phyloP scores from a whole-genome alignment of 2,329 filamentous ascomycete species.

The Fusarium sp. region DNA sequence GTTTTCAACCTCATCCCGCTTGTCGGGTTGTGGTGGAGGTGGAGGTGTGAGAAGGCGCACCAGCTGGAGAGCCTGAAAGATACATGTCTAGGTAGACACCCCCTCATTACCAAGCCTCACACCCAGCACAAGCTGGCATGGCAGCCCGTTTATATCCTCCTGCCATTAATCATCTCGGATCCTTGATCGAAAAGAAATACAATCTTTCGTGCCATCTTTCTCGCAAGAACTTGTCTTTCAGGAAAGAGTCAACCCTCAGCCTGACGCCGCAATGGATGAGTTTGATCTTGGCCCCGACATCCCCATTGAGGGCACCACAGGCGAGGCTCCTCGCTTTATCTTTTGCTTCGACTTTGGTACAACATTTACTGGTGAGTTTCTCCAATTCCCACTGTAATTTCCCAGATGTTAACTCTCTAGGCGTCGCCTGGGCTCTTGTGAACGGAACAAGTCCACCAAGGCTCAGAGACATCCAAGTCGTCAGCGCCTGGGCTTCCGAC shows the following conservation, averaged over 20 bases:
- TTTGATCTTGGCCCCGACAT: neutral
- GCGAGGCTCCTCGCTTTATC: constrained; percentile 13
- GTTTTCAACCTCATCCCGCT: neutral
- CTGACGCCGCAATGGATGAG: neutral
- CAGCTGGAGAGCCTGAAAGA: neutral
- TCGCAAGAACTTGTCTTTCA: neutral
- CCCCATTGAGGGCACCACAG: neutral
- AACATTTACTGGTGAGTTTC: constrained; percentile 2
- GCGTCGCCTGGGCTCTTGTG: constrained; percentile 20
- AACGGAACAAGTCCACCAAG: constrained; percentile 1
- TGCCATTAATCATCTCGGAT: neutral
- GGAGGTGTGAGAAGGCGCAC: neutral
- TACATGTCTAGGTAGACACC: neutral
- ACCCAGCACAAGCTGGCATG: neutral
- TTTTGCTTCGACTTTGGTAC: constrained; percentile 31
- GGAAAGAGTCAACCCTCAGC: neutral
- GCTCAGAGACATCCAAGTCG: constrained; percentile 16
- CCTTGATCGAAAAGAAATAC: neutral
- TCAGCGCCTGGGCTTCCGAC: constrained; percentile 12
- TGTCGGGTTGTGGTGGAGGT: neutral
- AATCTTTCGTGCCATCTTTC: neutral
- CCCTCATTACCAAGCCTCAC: neutral
- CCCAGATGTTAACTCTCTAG: neutral
- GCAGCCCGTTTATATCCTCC: neutral
- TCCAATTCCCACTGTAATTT: neutral